Base-by-base conservation (phyloP, 768 basidiomycete genomes). In the Amyloporia xantha region DNA sequence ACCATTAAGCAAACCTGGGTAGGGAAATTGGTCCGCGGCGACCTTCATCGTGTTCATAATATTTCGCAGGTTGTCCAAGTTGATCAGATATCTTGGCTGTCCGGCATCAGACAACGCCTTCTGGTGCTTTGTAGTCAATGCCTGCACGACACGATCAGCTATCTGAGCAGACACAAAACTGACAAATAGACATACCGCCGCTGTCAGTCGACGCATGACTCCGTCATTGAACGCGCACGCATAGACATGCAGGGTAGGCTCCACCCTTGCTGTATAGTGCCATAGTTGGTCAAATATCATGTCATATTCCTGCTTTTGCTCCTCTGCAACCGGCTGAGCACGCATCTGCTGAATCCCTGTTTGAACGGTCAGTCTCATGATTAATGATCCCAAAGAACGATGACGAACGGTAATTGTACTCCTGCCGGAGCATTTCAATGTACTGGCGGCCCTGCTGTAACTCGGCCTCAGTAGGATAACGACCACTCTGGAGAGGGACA, bases 101-200 rank as follows among this genome's bases (percentile, higher is more conserved):
- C 54, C 33, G n/a, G 48, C 39, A 4, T 56, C 40, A 13, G 62
- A 46, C 28, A 67, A 57, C 17, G 49, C 44, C 39, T 73, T 64
- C 60, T 83, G 81, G 30, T 62, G 60, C 30, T 62, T 59, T 4
- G 61, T 59, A 0, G 59, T 60, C 6, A 54, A 26, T 46, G 65
- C 54, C 66, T 68, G 28, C 12, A 17, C 10, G 7, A 35, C 41
- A 58, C 47, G 11, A 33, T 51, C 13, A 51, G 44, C 5, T 15
- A 15, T 15, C n/a, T n/a, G n/a, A n/a, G n/a, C n/a, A n/a, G n/a
- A n/a, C n/a, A n/a, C n/a, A n/a, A n/a, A n/a, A n/a, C n/a, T n/a
- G n/a, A n/a, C n/a, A 7, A 33, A 33, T 33, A 67, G 1, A 54
- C 82, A 51, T 56, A 86, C 85, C 46, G 83, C 80, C 11, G 68